Base-by-base conservation (phyloP, 1,284 basidiomycete species). In the Boletus smithii region DNA sequence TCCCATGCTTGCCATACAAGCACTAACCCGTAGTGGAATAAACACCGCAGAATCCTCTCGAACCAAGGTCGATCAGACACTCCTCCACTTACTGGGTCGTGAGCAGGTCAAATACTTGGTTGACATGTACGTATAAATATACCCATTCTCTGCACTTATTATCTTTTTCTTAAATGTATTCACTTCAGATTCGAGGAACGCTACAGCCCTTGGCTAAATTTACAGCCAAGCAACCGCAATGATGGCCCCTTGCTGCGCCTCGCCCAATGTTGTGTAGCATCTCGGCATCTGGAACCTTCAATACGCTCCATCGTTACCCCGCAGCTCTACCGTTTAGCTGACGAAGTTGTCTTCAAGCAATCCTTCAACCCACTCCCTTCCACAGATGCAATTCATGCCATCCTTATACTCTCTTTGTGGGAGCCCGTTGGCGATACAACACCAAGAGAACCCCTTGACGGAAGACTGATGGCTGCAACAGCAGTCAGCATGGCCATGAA, bases 401-500 rank as follows among this genome's bases (percentile, higher is more conserved):
- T 73, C 32, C 63, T 72, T 23, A 60, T 77, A 5, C 61, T 76
- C 11, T 68, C 74, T 3, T 45, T 76, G 17, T 76, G 74, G 74
- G 62, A 69, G 11, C 70, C 74, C 7, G 53, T 74, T 23, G 65
- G 62, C 22, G 61, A 67, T 22, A 42, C 54, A 27, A 34, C 57
- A 10, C 49, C 59, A 18, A 62, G 52, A 26, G 65, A 69, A 27
- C 55, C 61, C 13, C 65, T 68, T 8, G 74, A 76, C 37, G 67
- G 66, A 34, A 68, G 73, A 40, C 50, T 75, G 32, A 59, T 77
- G 36, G 67, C 66, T 11, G 66, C 68, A 5, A 66, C 73, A 0
- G 73, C 75, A 8, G 66, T 77, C 20, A 72, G 69, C 43, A 74
- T 75, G 70, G 74, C 73, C 10, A 70, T 72, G 64, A 74, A 72